These are phyloP conservation scores for Phragmites australis DNA, from an alignment of 176 grass and related monocot genomes.

Conservation along the genomic window DNA sequence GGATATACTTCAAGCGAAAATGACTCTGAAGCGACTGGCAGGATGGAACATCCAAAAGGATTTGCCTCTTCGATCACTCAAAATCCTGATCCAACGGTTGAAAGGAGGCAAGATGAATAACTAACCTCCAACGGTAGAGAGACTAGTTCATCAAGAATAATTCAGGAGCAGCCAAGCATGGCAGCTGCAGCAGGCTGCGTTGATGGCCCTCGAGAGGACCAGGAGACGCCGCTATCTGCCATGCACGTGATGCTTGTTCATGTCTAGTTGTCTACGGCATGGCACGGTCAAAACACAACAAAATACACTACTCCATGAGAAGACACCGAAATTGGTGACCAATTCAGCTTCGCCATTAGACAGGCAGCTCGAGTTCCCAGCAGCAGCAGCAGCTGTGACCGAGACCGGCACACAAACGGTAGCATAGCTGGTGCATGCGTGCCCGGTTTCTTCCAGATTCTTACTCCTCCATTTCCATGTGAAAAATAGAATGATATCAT, in stretches of 20 bases:
- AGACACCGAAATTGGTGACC: not conserved
- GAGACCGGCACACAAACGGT: not conserved
- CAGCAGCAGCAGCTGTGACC: not conserved
- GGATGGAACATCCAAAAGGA: not conserved
- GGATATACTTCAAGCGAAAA: not conserved
- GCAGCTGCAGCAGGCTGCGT: not conserved
- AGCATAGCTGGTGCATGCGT: conserved; percentile 8
- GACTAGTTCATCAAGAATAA: not conserved
- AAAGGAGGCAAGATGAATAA: not conserved
- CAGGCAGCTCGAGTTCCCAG: conserved; percentile 25
- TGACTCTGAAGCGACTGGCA: not conserved
- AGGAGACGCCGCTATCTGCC: conserved; percentile 15
- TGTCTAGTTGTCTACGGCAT: not conserved
- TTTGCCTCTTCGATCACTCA: not conserved
- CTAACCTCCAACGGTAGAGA: no score
- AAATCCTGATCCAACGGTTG: not conserved
- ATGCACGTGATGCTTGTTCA: conserved; percentile 29
- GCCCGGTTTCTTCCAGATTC: conserved; percentile 26
- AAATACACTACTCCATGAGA: not conserved
- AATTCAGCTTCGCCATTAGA: not conserved
- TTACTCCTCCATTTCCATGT: not conserved
- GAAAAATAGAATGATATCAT: not conserved
- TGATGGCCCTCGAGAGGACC: not conserved
- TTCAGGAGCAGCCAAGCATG: conserved; percentile 17
- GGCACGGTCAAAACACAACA: conserved; percentile 1